Base-by-base conservation (phyloP, 2,329 filamentous ascomycete species). In the Apiospora saccharicola region DNA sequence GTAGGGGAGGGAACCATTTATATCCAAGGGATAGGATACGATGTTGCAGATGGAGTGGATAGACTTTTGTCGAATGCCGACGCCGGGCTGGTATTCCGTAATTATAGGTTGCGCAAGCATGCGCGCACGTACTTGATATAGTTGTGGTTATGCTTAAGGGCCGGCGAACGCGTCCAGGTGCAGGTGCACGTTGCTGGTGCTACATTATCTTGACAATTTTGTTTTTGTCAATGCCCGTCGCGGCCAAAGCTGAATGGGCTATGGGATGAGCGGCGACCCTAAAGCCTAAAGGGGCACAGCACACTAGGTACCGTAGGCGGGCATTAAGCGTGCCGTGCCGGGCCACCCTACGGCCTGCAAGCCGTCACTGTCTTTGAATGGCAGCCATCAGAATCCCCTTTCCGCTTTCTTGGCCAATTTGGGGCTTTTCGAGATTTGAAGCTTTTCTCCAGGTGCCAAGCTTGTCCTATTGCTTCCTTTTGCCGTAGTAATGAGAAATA, bases 371-470 rank as follows among this genome's bases (percentile, higher is more conserved):
- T 41, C 57, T 13, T 64, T 6, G 19, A n/a, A 49, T 41, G 57
- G 41, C 57, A 64, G 34, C 10, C 34, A 41, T 64, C 57, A 41
- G 19, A 4, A n/a, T n/a, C 4, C 13, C 13, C 3, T 12, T 37
- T 64, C 34, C 57, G 34, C 34, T 24, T 64, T 41, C 34, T n/a
- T 41, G 57, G 57, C 57, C 30, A 64, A 64, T 64, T n/a, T 64
- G 34, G 57, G 13, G 22, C 19, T n/a, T 37, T 41, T 3, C n/a
- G 30, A 37, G 16, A 41, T 64, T 37, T 34, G 53, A 37, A 57
- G 30, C 34, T 5, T 16, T 30, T 30, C 26, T 30, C 26, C 26
- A 30, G 26, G 26, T 30, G 26, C 3, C 26, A 8, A 19, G 34
- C 26, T 22, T 30, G 16, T 10, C 7, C 16, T 30, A 7, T 30